Conservation (phyloP, 345 rosid species). For the Eutrema japonicum region DNA sequence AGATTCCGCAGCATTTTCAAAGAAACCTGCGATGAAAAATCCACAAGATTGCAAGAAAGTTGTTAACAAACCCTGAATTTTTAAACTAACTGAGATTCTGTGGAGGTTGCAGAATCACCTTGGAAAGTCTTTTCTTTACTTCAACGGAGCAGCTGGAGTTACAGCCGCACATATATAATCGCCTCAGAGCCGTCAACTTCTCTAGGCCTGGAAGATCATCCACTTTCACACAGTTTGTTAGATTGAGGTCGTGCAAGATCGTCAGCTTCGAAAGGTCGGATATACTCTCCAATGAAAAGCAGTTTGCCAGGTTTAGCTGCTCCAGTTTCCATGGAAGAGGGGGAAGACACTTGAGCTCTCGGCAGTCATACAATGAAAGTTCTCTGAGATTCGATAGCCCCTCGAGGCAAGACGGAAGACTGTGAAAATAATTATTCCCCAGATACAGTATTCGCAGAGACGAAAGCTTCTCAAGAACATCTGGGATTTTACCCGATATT, state of each 20-base stretch:
- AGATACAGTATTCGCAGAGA: slow-evolving; percentile 24
- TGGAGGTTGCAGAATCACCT: neutral
- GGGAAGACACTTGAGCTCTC: slow-evolving; percentile 41
- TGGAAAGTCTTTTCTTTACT: slow-evolving; percentile 37
- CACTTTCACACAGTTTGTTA: slow-evolving; percentile 37
- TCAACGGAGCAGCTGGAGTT: neutral
- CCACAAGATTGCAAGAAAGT: slow-evolving; percentile 4
- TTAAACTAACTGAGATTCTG: neutral
- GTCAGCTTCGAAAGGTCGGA: slow-evolving; percentile 21
- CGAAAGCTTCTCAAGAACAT: slow-evolving; percentile 27
- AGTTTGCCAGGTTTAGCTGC: slow-evolving; percentile 37
- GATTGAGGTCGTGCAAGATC: slow-evolving; percentile 19
- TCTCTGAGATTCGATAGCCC: slow-evolving; percentile 32
- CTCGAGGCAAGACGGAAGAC: slow-evolving; percentile 29
- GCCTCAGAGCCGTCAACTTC: slow-evolving; percentile 1
- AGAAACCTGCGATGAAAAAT: slow-evolving; percentile 45
- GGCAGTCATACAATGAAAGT: slow-evolving; percentile 39
- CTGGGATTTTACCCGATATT: slow-evolving; percentile 36
- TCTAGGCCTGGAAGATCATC: slow-evolving; percentile 39
- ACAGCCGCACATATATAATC: slow-evolving; percentile 36
- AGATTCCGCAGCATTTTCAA: slow-evolving; percentile 50
- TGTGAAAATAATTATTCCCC: slow-evolving; percentile 35
- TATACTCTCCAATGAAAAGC: slow-evolving; percentile 35
- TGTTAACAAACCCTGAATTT: neutral
- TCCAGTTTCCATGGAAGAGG: slow-evolving; percentile 35